phyloP scores from a whole-genome alignment of 176 grass and related monocot species.

The Tillandsia leiboldiana region DNA sequence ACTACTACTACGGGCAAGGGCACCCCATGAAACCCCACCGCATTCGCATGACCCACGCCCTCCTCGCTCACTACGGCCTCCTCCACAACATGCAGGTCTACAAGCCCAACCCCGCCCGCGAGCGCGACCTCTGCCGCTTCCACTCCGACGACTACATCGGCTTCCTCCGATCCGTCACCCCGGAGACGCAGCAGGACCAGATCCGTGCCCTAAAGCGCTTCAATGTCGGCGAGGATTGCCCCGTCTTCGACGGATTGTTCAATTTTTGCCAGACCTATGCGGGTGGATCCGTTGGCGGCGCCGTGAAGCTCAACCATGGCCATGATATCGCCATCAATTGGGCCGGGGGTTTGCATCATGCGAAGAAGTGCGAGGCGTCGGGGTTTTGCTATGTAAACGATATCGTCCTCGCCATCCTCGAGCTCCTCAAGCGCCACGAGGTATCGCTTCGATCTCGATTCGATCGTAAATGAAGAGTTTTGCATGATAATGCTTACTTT shows the following conservation, averaged over 20 bases:
- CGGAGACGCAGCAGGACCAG: conserved; percentile 75
- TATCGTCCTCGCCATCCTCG: conserved; percentile 76
- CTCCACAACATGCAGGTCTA: conserved; percentile 64
- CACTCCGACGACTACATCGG: conserved; percentile 86
- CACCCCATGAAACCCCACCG: conserved; percentile 95
- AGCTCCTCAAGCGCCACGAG: conserved; percentile 64
- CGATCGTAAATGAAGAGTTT: background rate
- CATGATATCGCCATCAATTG: conserved; percentile 85
- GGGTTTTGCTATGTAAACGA: conserved; percentile 94
- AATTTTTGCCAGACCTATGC: conserved; percentile 90
- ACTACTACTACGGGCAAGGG: conserved; percentile 95
- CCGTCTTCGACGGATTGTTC: conserved; percentile 75
- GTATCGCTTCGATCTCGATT: conserved; percentile 15
- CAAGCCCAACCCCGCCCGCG: conserved; percentile 43
- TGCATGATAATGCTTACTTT: too few relatives aligned
- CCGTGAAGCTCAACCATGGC: conserved; percentile 69
- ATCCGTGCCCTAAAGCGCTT: conserved; percentile 52
- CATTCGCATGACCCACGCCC: conserved; percentile 86
- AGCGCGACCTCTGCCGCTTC: conserved; percentile 73
- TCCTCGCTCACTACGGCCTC: conserved; percentile 61
- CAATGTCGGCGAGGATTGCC: conserved; percentile 86
- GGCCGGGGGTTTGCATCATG: conserved; percentile 77
- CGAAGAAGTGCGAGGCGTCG: conserved; percentile 72
- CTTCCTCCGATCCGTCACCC: conserved; percentile 67
- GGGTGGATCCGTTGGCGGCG: conserved; percentile 55